Base-by-base conservation (phyloP, 371 early-diverging fungal species). In the Dentiscutata heterogama region DNA sequence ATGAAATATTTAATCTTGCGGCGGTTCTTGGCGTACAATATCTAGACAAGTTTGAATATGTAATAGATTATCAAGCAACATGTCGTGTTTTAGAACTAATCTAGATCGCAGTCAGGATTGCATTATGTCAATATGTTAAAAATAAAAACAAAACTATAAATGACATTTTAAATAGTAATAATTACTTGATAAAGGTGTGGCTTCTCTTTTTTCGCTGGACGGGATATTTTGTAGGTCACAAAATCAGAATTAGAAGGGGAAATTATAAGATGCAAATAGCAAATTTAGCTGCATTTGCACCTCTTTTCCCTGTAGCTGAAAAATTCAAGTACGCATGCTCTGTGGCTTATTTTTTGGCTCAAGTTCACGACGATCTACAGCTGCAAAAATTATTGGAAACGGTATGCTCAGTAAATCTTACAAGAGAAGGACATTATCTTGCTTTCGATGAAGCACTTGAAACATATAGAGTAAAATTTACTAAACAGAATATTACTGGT, bases 11-110 rank as follows among this genome's bases (percentile, higher is more conserved):
- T 31, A 51, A 72, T 16, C 3, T 72, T 27, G 53, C 25, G 2
- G 51, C 50, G 2, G 0, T 18, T 16, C 51, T 72, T 50, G 25
- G 3, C 10, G 25, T 72, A 72, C 14, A 29, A 25, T 72, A 22
- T 53, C 18, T 51, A 29, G 51, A 72, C 22, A 72, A 72, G 11
- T 51, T 72, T 39, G 72, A 46, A 72, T 5, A 50, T 39, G 14
- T 72, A 10, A 22, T 51, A 25, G 25, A 72, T 53, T 72, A 72
- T 25, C 16, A 13, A 51, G 16, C 72, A 4, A 72, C 51, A 39
- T 72, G 72, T 22, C 25, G 4, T 22, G 51, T 72, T 22, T 25
- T 72, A 22, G 50, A 72, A 20, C 25, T 72, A 72, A 20, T 72
- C 31, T 72, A 14, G 14, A 14, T n/a, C 0, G 25, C 50, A 50